Percentiles rank a stretch among this genome's conserved stretches.
phyloP scores from a whole-genome alignment of 2,329 filamentous ascomycete species.

The Cladophialophora yegresii region DNA sequence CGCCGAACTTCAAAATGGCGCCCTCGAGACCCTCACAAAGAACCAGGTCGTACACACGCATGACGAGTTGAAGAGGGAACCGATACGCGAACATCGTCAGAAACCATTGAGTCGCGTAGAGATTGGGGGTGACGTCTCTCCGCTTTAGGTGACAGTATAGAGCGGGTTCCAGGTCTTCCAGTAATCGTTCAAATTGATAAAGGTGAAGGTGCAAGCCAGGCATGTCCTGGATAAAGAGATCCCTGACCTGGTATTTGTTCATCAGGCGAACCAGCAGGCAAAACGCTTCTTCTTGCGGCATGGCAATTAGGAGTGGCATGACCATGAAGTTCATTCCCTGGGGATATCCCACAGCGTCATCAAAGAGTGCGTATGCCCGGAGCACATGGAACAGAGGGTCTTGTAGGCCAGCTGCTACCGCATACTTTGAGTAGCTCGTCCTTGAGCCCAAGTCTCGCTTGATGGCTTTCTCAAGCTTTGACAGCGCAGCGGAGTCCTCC shows the following conservation, averaged over 20 bases:
- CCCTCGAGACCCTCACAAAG: constrained; percentile 84
- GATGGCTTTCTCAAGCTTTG: constrained; percentile 88
- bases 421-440: constrained; percentile 96
- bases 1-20: constrained; percentile 90
- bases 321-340: constrained; percentile 99
- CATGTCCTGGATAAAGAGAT: constrained; percentile 95
- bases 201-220: constrained; percentile 89
- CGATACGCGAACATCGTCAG: constrained; percentile 97
- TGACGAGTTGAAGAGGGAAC: constrained; percentile 91
- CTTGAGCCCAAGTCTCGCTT: constrained; percentile 85
- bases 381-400: constrained; percentile 93
- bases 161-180: constrained; percentile 92
- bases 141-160: constrained; percentile 92
- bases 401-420: constrained; percentile 84
- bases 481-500: constrained; percentile 70
- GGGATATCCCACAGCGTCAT: constrained; percentile 91
- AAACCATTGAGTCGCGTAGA: constrained; percentile 99
- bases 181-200: constrained; percentile 89
- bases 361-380: constrained; percentile 95
- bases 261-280: constrained; percentile 89
- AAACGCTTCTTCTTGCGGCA: constrained; percentile 97
- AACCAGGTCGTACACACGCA: constrained; percentile 94
- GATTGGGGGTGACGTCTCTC: constrained; percentile 80
- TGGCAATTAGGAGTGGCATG: constrained; percentile 97
- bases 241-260: constrained; percentile 92